phyloP scores from a whole-genome alignment of 2,329 filamentous ascomycete genomes.

The Ambrosiella xylebori region DNA sequence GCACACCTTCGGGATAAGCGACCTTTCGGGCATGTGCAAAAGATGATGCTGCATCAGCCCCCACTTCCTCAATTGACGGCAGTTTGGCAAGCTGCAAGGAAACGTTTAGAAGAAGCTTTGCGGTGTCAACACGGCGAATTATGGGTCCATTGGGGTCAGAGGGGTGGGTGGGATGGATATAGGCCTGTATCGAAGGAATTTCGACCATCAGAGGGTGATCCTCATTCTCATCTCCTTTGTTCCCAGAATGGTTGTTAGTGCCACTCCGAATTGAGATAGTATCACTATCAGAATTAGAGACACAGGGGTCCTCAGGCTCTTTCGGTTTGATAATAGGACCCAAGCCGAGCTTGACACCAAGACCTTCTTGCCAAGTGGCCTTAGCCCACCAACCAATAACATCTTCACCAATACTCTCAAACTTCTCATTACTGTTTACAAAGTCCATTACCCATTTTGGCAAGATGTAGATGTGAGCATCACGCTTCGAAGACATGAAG shows the following conservation, averaged over 20 bases:
- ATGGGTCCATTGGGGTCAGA: conserved; percentile 37
- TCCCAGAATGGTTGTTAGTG: not conserved
- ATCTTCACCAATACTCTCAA: conserved; percentile 83
- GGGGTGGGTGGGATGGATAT: conserved; percentile 67
- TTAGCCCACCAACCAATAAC: conserved; percentile 94
- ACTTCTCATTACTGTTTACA: conserved; percentile 57
- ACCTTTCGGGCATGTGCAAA: conserved; percentile 68
- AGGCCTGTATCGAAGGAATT: conserved; percentile 63
- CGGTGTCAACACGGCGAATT: conserved; percentile 76
- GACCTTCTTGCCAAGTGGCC: conserved; percentile 70
- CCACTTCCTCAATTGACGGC: conserved; percentile 48
- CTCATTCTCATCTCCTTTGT: conserved; percentile 4
- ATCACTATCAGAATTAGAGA: conserved; percentile 9
- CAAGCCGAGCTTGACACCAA: conserved; percentile 56
- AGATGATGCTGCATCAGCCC: conserved; percentile 41
- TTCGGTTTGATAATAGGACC: conserved; percentile 13
- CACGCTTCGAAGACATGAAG: conserved; percentile 69
- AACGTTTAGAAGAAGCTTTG: conserved; percentile 60
- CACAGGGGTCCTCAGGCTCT: conserved; percentile 2
- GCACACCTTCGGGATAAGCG: conserved; percentile 67
- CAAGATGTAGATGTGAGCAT: conserved; percentile 89
- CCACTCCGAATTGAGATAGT: conserved; percentile 5
- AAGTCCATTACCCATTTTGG: conserved; percentile 83
- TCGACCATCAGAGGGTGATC: conserved; percentile 17
- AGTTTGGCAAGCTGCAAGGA: conserved; percentile 79